These are phyloP conservation scores for Bombardia bombarda DNA, from an alignment of 495 filamentous ascomycete species.

Conservation along the genomic window DNA sequence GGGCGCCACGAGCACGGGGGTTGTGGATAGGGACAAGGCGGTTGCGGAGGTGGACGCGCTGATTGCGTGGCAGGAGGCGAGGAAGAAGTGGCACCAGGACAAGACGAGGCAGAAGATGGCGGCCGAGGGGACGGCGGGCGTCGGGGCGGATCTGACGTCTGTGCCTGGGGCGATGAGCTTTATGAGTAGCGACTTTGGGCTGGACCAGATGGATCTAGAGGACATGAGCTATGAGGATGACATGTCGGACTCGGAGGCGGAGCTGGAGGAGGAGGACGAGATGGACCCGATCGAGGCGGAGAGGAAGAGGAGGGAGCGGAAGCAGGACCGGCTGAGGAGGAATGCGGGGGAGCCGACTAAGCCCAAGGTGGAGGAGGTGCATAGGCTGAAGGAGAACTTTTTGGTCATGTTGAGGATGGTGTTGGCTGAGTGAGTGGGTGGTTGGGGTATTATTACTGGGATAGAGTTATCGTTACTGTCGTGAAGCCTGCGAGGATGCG, in stretches of 20 bases:
- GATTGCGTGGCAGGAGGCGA: slow-evolving; percentile 86
- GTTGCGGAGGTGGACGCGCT: slow-evolving; percentile 76
- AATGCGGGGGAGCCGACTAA: slow-evolving; percentile 87
- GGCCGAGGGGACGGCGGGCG: slow-evolving; percentile 52
- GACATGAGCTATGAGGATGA: slow-evolving; percentile 75
- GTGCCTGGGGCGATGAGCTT: slow-evolving; percentile 43
- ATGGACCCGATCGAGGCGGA: slow-evolving; percentile 82
- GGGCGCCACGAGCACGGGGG: slow-evolving; percentile 58
- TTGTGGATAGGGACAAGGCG: slow-evolving; percentile 61
- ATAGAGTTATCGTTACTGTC: too few relatives aligned
- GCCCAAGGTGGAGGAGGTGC: slow-evolving; percentile 68
- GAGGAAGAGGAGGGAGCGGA: slow-evolving; percentile 62
- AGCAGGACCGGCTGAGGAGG: slow-evolving; percentile 69
- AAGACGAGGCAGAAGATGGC: slow-evolving; percentile 99
- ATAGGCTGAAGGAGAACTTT: slow-evolving; percentile 72
- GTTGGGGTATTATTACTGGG: not conserved
- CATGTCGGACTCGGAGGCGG: slow-evolving; percentile 59
- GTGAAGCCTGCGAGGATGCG: too few relatives aligned
- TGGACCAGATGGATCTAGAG: slow-evolving; percentile 79
- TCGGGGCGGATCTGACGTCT: slow-evolving; percentile 38
- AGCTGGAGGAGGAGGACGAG: slow-evolving; percentile 68
- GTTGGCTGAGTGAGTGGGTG: slow-evolving; percentile 49
- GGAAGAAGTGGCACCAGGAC: slow-evolving; percentile 95
- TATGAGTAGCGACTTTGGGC: slow-evolving; percentile 74
- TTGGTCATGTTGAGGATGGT: slow-evolving; percentile 78